Conservation (phyloP, 768 basidiomycete genomes). For the Boletus edulis region DNA sequence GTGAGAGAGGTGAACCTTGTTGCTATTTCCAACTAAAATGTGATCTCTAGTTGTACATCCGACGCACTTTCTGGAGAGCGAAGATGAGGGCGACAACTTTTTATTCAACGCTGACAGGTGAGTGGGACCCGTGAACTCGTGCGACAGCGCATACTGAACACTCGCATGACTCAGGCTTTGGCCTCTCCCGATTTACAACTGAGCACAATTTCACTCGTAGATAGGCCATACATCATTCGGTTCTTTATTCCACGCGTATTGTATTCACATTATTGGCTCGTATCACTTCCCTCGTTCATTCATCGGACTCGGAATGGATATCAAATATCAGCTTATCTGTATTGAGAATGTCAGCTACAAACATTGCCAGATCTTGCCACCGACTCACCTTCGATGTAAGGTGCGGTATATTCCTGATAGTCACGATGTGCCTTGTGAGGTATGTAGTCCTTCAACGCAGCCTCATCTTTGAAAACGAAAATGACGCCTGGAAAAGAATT, state of each 20-base stretch:
- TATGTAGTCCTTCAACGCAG: constrained; percentile 9
- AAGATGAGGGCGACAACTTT: constrained; percentile 90
- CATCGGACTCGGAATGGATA: constrained; percentile 6
- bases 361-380: neutral
- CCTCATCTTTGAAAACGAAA: constrained; percentile 21
- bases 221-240: neutral
- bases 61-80: constrained; percentile 86
- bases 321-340: constrained; percentile 25
- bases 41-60: constrained; percentile 70
- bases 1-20: constrained; percentile 41
- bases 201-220: neutral
- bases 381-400: constrained; percentile 22
- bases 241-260: neutral
- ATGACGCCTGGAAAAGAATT: constrained; percentile 15
- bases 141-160: constrained; percentile 5
- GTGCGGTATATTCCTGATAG: constrained; percentile 1
- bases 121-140: constrained; percentile 13
- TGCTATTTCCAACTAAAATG: neutral
- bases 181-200: constrained; percentile 75
- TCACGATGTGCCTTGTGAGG: constrained; percentile 16
- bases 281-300: constrained; percentile 4
- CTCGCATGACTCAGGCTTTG: constrained; percentile 41
- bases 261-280: constrained; percentile 1
- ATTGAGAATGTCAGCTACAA: neutral
- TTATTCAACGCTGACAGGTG: constrained; percentile 86